These are phyloP conservation scores for Colletotrichum limetticola DNA, from an alignment of 2,329 filamentous ascomycete genomes.

Conservation along the genomic window DNA sequence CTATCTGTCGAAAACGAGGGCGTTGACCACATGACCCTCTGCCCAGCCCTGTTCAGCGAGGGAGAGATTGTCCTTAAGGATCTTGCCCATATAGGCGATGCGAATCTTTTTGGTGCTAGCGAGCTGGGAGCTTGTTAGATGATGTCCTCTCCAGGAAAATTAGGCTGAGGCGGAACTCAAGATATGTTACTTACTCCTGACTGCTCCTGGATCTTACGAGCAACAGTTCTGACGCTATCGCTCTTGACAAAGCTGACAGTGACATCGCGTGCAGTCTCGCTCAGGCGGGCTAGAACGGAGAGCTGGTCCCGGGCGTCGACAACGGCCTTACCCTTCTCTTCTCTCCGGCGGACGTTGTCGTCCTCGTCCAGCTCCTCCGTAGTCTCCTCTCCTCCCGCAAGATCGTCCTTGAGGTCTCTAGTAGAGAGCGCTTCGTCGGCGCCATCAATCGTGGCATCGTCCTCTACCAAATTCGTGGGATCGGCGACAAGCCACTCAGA, in stretches of 20 bases:
- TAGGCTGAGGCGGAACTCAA: not conserved
- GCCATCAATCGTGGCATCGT: constrained; percentile 57
- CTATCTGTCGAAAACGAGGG: constrained; percentile 70
- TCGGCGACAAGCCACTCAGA: constrained; percentile 77
- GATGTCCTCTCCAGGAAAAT: not conserved
- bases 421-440: constrained; percentile 37
- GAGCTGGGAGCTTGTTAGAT: constrained; percentile 56
- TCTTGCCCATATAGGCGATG: constrained; percentile 83
- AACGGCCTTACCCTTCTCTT: constrained; percentile 70
- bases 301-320: constrained; percentile 65
- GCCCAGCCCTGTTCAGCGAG: constrained; percentile 80
- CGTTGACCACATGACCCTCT: constrained; percentile 80
- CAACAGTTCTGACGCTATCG: constrained; percentile 73
- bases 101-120: constrained; percentile 68
- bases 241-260: constrained; percentile 65
- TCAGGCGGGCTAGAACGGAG: constrained; percentile 70
- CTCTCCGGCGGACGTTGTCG: constrained; percentile 53
- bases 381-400: constrained; percentile 48
- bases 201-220: constrained; percentile 71
- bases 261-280: constrained; percentile 74
- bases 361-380: constrained; percentile 44
- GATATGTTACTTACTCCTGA: constrained; percentile 63
- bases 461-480: constrained; percentile 64
- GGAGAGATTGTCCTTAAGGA: constrained; percentile 75
- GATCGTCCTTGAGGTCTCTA: constrained; percentile 48